Evolutionary conservation across 371 early-diverging fungal species (phyloP), one percentile per base, ranked within the genome.

Genomic region (Basidiobolus meristosporus): DNA sequence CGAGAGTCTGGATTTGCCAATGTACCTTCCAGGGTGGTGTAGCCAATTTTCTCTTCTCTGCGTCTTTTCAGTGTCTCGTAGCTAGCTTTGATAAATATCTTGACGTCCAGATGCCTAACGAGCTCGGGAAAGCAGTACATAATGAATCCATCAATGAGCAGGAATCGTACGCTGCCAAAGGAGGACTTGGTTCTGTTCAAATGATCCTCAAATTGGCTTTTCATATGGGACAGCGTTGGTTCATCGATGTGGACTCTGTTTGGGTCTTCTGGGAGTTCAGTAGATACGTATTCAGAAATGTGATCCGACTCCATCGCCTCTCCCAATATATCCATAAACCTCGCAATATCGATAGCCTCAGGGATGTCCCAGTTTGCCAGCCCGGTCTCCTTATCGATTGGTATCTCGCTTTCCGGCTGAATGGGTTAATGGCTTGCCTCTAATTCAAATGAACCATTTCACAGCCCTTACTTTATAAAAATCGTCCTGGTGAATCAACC

Each of bases 331-430:
- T 46, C 33, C 18, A 53, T 53, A 48, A 86, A 53, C 9, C 46
- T 34, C 0, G 45, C 35, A 44, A 77, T 71, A 38, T 86, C 76
- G 1, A 87, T 58, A 1, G 86, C 73, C 18, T 64, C 75, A 7
- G 85, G 85, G 31, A 79, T 82, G 52, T 90, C 90, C 90, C 88
- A 90, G 48, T 90, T 77, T 35, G 57, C 62, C 1, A 73, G 48
- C 1, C 74, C 71, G 3, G 76, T 67, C 22, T 53, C 52, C 2
- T 56, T 48, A 52, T 81, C 64, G 1, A 73, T 42, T 5, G 87
- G 88, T 12, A 90, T 68, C 9, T 76, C 57, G 28, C 36, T 44
- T 29, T 77, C 76, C 1, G 68, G 53, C 73, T 71, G 18, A 21
- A 35, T 15, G 20, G 20, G 32, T 16, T 20, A 11, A 29, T 6